A percentile compares a stretch with the other conserved stretches of the same genome.
These are phyloP conservation scores for Hypocrella siamensis DNA, from an alignment of 2,329 filamentous ascomycete species.

Conservation along the genomic window DNA sequence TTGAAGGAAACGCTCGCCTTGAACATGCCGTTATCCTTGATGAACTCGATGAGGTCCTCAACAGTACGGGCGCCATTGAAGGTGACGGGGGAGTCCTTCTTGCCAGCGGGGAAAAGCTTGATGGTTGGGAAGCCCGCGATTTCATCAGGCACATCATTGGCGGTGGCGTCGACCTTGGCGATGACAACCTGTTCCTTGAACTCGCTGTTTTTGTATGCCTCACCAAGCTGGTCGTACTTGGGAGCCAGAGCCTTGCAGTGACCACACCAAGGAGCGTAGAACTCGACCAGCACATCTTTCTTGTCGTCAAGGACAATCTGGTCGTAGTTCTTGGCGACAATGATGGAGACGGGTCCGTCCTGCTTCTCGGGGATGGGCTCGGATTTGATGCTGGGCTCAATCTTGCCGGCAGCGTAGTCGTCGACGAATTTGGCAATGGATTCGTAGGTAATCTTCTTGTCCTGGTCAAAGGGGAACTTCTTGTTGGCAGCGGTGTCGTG, in stretches of 20 bases:
- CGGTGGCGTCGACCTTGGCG: constrained; percentile 93
- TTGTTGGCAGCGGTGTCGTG: constrained; percentile 90
- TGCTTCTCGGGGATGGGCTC: constrained; percentile 91
- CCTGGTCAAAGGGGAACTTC: constrained; percentile 90
- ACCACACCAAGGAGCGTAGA: constrained; percentile 98
- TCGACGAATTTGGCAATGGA: constrained; percentile 71
- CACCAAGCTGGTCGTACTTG: constrained; percentile 85
- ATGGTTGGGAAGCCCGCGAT: constrained; percentile 98
- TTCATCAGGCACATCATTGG: constrained; percentile 93
- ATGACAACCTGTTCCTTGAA: constrained; percentile 76
- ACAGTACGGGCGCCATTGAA: constrained; percentile 80
- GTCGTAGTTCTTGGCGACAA: constrained; percentile 91
- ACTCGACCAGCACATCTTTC: constrained; percentile 96
- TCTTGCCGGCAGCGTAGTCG: constrained; percentile 70
- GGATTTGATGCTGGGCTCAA: constrained; percentile 95
- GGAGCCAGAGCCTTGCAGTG: constrained; percentile 98
- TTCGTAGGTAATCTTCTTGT: constrained; percentile 57
- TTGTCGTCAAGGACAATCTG: constrained; percentile 79
- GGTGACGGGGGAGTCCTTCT: constrained; percentile 70
- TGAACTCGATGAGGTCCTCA: constrained; percentile 82
- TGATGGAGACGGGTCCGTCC: constrained; percentile 71
- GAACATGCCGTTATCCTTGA: constrained; percentile 91
- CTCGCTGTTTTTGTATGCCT: constrained; percentile 60
- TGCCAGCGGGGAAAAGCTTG: constrained; percentile 88
- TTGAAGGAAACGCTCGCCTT: constrained; percentile 50